Evolutionary conservation across 768 basidiomycete genomes (phyloP), one percentile per base, ranked within the genome.

Genomic region (Lyophyllum shimeji): DNA sequence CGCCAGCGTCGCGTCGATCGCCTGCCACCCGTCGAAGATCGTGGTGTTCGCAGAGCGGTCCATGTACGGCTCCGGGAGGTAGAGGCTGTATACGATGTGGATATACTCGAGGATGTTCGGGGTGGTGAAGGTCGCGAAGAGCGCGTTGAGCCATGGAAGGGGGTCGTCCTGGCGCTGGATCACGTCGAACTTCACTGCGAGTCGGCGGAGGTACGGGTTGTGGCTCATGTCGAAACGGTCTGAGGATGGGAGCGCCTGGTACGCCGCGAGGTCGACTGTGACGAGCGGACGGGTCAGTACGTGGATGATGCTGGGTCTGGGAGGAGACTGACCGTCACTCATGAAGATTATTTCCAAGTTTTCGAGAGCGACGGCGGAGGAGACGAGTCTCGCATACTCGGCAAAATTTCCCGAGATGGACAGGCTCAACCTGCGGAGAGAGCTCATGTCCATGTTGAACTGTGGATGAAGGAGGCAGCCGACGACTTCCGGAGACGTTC

Each of bases 21-120:
- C 64, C 18, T 56, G 52, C 68, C 69, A 71, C 27, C 44, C 60
- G 1, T 60, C 57, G 50, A 71, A 68, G 46, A 66, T 64, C 1
- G 61, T 58, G 9, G 65, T 67, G 42, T 66, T 64, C 24, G 59
- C 49, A 8, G 64, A 66, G 25, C 62, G 62, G 52, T 71, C 67
- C 65, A 71, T 69, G 54, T 69, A 71, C 2, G 68, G 68, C 23
- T 63, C 63, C 1, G 69, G 69, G 42, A 71, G 64, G 43, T 68
- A 71, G 0, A 69, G 25, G 33, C 63, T 56, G 55, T 69, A 69
- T 18, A 64, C 53, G 46, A 71, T 56, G 52, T 59, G 57, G 29
- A 69, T 58, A 2, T 42, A 27, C 9, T 58, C 50, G 20, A 71
- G 50, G 11, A 48, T 34, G 50, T 65, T 69, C 2, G 59, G 50